A percentile compares a stretch with the other conserved stretches of the same genome.
phyloP scores from a whole-genome alignment of 208 protist species.

The Trypanosoma caninum region DNA sequence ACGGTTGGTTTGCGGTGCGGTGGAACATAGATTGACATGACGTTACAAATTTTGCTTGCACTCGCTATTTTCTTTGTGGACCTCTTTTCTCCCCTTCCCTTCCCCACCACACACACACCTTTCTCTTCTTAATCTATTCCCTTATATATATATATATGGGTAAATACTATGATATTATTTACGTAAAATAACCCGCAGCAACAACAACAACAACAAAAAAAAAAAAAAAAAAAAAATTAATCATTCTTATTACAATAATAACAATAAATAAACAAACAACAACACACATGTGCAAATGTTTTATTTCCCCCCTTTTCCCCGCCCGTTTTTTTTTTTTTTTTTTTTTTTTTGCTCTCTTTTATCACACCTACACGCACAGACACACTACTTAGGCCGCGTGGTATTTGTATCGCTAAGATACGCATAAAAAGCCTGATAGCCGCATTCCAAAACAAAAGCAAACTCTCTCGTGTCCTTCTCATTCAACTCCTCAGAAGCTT shows the following conservation, averaged over 20 bases:
- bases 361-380: constrained; percentile 43
- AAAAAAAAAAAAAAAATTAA: neutral
- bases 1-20: constrained; percentile 54
- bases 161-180: too few species aligned
- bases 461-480: constrained; percentile 82
- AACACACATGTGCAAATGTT: constrained; percentile 4
- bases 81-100: neutral
- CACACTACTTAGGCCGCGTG: too few species aligned
- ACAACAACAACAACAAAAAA: constrained; percentile 2
- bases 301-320: neutral
- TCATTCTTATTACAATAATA: neutral
- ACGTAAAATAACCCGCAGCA: too few species aligned
- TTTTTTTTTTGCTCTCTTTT: constrained; percentile 7
- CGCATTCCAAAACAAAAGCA: constrained; percentile 88
- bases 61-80: too few species aligned
- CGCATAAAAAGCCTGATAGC: constrained; percentile 75
- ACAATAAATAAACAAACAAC: constrained; percentile 12
- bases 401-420: constrained; percentile 43
- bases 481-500: constrained; percentile 86
- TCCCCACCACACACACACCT: neutral
- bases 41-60: neutral
- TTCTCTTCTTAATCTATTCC: neutral
- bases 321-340: neutral
- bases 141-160: too few species aligned
- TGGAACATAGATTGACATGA: constrained; percentile 71